Evolutionary conservation across 345 rosid species (phyloP).

Genomic region (Acer yangbiense): DNA sequence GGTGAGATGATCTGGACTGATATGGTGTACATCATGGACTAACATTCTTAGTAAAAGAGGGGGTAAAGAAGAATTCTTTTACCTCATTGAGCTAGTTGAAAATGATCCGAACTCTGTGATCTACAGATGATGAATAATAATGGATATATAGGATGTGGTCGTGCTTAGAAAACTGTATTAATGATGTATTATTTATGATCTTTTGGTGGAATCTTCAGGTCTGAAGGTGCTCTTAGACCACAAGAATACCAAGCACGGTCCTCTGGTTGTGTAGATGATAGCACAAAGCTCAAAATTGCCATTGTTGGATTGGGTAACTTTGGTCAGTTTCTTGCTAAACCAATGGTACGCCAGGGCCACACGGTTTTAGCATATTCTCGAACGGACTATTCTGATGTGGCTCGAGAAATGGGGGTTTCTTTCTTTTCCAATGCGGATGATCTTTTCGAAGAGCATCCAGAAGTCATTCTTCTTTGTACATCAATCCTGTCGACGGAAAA

Average conservation of each 20-base stretch:
- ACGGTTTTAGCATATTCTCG: conserved; percentile 70
- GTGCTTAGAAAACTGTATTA: background rate
- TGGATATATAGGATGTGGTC: background rate
- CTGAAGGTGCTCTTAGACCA: conserved; percentile 30
- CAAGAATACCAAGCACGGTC: conserved; percentile 30
- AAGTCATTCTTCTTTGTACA: conserved; percentile 70
- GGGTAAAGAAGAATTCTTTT: too few species aligned
- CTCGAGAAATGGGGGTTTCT: conserved; percentile 53
- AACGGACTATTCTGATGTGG: conserved; percentile 59
- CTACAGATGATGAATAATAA: background rate
- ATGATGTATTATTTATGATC: background rate
- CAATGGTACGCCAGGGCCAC: conserved; percentile 67
- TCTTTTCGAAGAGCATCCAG: conserved; percentile 85
- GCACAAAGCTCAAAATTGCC: conserved; percentile 64
- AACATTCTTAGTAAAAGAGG: background rate
- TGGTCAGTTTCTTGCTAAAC: conserved; percentile 74
- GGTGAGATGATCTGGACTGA: background rate
- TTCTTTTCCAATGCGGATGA: conserved; percentile 64
- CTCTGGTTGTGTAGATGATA: conserved; percentile 31
- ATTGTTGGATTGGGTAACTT: conserved; percentile 83
- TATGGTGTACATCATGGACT: background rate
- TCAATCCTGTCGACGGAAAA: conserved; percentile 76
- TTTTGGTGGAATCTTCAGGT: conserved; percentile 28
- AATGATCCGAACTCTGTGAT: too few species aligned
- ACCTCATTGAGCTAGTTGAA: background rate